Conservation (phyloP, 495 filamentous ascomycete genomes). For the Neurospora hispaniola region DNA sequence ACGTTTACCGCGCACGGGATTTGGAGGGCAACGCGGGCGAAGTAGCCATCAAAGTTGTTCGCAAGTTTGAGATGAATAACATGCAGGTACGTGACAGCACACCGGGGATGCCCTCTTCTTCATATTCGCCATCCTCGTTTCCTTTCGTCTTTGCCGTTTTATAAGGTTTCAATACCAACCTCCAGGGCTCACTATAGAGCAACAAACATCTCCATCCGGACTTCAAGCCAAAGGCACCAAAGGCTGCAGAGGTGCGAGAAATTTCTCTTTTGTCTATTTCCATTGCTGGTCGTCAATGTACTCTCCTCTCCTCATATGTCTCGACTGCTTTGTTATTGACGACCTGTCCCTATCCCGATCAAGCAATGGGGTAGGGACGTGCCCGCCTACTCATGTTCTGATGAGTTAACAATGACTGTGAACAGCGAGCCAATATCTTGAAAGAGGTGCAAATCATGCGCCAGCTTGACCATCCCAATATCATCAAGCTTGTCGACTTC, state of each 20-base stretch:
- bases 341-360: constrained; percentile 6
- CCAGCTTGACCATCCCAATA: constrained; percentile 87
- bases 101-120: constrained; percentile 21
- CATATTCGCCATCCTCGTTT: constrained; percentile 12
- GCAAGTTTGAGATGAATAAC: constrained; percentile 97
- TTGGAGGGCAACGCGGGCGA: constrained; percentile 55
- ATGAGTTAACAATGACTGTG: constrained; percentile 9
- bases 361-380: constrained; percentile 7
- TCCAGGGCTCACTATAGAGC: constrained; percentile 47
- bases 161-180: constrained; percentile 32
- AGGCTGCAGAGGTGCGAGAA: constrained; percentile 92
- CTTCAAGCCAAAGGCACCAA: constrained; percentile 78
- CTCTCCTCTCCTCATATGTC: constrained; percentile 4
- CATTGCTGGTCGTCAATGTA: constrained; percentile 3
- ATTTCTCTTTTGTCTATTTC: constrained; percentile 26
- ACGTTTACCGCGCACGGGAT: constrained; percentile 87
- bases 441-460: constrained; percentile 99
- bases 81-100: constrained; percentile 68
- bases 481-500: constrained; percentile 87
- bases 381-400: not conserved
- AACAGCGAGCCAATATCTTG: constrained; percentile 85
- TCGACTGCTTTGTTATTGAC: constrained; percentile 1
- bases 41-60: constrained; percentile 95
- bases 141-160: constrained; percentile 11
- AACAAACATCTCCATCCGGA: constrained; percentile 83